Evolutionary conservation across 78 protist genomes (phyloP).

Genomic region (Dictyostelium purpureum): DNA sequence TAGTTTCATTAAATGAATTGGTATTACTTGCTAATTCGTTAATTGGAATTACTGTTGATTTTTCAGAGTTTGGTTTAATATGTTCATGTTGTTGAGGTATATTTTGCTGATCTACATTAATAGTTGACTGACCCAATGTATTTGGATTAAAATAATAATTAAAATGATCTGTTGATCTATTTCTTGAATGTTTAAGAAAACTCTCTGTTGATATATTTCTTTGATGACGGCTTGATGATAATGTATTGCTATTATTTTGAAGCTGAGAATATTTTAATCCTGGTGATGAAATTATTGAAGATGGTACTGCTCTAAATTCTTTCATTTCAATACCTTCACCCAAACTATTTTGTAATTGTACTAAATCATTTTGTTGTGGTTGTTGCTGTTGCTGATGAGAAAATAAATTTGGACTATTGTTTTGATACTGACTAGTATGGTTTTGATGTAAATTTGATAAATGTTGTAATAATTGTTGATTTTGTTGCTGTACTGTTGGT

Average conservation of each 20-base stretch:
- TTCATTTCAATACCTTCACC: background rate
- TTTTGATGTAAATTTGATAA: background rate
- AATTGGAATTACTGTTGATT: background rate
- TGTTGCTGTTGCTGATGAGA: background rate
- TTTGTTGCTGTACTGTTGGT: conserved; percentile 6
- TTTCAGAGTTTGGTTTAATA: background rate
- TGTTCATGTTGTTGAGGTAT: conserved; percentile 1
- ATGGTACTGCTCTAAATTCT: background rate
- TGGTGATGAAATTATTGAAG: background rate
- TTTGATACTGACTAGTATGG: background rate
- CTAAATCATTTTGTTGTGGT: background rate
- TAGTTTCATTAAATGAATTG: too few relatives aligned
- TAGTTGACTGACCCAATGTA: background rate
- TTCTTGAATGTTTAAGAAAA: background rate
- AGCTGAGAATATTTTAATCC: background rate
- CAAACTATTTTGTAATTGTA: background rate
- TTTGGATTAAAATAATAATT: background rate
- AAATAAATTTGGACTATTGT: background rate
- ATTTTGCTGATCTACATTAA: background rate
- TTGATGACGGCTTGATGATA: background rate
- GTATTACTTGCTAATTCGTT: background rate
- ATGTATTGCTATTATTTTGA: background rate
- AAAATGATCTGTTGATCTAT: background rate
- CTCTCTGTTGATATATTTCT: background rate
- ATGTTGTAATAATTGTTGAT: background rate